Conservation (phyloP, 2,329 filamentous ascomycete species). For the Akanthomyces dipterigenus region DNA sequence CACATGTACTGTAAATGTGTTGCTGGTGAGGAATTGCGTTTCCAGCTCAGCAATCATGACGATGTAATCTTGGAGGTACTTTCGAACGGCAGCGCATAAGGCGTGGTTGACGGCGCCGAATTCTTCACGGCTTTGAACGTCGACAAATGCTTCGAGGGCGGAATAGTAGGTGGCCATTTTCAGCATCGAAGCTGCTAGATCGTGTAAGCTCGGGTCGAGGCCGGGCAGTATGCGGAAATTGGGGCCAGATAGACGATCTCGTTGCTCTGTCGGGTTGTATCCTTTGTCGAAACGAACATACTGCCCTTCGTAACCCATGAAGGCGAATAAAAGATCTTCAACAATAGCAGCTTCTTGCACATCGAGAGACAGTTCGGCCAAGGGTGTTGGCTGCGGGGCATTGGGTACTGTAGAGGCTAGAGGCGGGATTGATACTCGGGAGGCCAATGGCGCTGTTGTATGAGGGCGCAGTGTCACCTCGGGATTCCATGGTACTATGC, state of each 20-base stretch:
- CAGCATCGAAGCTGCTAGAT: constrained; percentile 81
- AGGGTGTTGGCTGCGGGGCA: constrained; percentile 61
- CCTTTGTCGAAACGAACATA: constrained; percentile 81
- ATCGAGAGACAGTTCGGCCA: constrained; percentile 68
- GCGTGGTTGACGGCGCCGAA: constrained; percentile 95
- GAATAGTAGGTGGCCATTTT: constrained; percentile 92
- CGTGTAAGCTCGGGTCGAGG: constrained; percentile 83
- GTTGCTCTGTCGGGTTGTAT: constrained; percentile 79
- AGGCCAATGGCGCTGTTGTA: constrained; percentile 66
- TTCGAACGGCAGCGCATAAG: constrained; percentile 88
- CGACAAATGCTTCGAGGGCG: constrained; percentile 85
- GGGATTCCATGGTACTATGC: constrained; percentile 63
- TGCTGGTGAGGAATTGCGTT: constrained; percentile 82
- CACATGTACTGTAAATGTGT: constrained; percentile 85
- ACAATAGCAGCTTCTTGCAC: constrained; percentile 81
- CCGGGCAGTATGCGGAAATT: constrained; percentile 72
- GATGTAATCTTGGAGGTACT: constrained; percentile 86
- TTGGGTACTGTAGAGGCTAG: constrained; percentile 68
- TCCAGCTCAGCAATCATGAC: constrained; percentile 90
- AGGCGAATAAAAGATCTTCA: constrained; percentile 87
- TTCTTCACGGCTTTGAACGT: constrained; percentile 87
- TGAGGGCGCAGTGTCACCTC: constrained; percentile 65
- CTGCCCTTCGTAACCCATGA: constrained; percentile 98
- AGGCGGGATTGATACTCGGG: constrained; percentile 56
- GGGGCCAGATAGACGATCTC: constrained; percentile 78